Evolutionary conservation across 441 rosid genomes (phyloP), one percentile per base, ranked within the genome.

Genomic region (Arabidopsis hybrid): DNA sequence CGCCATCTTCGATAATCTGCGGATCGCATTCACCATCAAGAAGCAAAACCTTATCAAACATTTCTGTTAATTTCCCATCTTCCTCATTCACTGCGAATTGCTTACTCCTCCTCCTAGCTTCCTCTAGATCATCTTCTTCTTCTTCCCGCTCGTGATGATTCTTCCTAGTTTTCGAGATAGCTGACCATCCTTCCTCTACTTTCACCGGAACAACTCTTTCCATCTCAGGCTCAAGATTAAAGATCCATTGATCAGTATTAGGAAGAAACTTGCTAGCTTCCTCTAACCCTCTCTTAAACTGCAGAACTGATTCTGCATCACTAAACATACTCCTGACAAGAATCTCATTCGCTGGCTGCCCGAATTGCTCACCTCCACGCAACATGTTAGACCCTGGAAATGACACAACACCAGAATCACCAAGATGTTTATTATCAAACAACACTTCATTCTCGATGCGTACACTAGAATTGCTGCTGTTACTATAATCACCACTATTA

Each of bases 181-280:
- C 8, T 0, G 77, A 63, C 1, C 69, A 70, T 8, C 61, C 69
- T 18, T 73, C 67, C 39, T 69, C 72, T 5, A 12, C 60, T 65
- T 74, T 74, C 1, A 52, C 69, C 0, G 64, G 7, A 45, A 56
- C 61, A 16, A 69, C 50, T 29, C 11, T 57, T 16, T 7, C 61
- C 18, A 56, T 66, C 8, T 60, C 75, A 8, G 68, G 62, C 46
- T 79, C 85, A 40, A 79, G 77, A 75, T 84, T 82, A 50, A 82
- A 40, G 55, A 79, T 62, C 79, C 91, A 76, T 42, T 79, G 86
- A 63, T 79, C 83, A 39, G 65, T 76, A 72, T 85, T 93, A 2
- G 97, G 97, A 75, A 93, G 91, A 81, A 91, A 91, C 87, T 83
- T 90, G 67, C 78, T 88, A 64, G 98, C 96, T 87, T 93, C 97